Percentiles rank a stretch among this genome's conserved stretches.
These are phyloP conservation scores for Aspergillus latus DNA, from an alignment of 2,329 filamentous ascomycete species.

Conservation along the genomic window DNA sequence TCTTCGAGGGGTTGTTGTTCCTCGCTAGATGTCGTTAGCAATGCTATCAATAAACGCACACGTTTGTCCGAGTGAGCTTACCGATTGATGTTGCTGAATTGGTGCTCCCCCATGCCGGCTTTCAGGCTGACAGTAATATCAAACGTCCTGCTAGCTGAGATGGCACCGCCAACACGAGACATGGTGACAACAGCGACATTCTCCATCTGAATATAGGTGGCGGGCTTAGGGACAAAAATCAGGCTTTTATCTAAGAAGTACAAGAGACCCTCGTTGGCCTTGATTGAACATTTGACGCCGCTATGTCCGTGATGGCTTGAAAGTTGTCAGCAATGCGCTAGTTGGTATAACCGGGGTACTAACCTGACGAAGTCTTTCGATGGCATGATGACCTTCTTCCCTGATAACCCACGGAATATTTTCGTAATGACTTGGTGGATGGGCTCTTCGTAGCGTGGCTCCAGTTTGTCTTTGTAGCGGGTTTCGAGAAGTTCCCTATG, in stretches of 20 bases:
- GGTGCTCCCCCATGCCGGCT: conserved; percentile 78
- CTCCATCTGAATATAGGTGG: conserved; percentile 95
- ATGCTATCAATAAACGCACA: background rate
- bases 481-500: conserved; percentile 69
- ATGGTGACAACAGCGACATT: conserved; percentile 90
- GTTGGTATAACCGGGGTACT: conserved; percentile 12
- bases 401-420: conserved; percentile 90
- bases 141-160: conserved; percentile 92
- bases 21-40: conserved; percentile 55
- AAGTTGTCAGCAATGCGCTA: conserved; percentile 1
- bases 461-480: conserved; percentile 86
- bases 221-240: conserved; percentile 98
- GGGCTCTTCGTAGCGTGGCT: conserved; percentile 87
- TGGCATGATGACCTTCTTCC: conserved; percentile 91
- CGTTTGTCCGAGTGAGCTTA: conserved; percentile 25
- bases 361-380: conserved; percentile 88
- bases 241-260: conserved; percentile 98
- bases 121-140: conserved; percentile 95
- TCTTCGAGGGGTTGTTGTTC: conserved; percentile 94
- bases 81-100: conserved; percentile 99
- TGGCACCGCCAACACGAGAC: conserved; percentile 89
- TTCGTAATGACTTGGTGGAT: conserved; percentile 91
- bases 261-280: conserved; percentile 94
- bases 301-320: conserved; percentile 79
- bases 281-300: conserved; percentile 99